A percentile compares a stretch with the other conserved stretches of the same genome.
Evolutionary conservation across 116 monocot genomes (phyloP).

Genomic region (Trichopus zeylanicus): DNA sequence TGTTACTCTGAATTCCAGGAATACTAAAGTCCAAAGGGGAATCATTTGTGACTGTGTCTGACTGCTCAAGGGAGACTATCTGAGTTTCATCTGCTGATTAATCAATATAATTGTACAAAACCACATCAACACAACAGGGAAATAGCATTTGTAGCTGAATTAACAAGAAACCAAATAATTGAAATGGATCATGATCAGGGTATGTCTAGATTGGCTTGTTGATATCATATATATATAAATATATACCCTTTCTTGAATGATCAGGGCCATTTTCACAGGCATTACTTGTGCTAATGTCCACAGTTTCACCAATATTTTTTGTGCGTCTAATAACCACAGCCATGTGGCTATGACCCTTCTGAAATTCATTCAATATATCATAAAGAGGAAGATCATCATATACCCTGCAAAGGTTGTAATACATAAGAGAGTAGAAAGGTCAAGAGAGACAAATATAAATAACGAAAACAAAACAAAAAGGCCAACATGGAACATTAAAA

Average conservation of each 20-base stretch:
- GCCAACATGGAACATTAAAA: too few relatives aligned
- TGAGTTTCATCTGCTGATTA: constrained; percentile 36
- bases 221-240: constrained; percentile 39
- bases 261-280: constrained; percentile 20
- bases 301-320: constrained; percentile 22
- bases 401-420: constrained; percentile 44
- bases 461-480: not conserved
- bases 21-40: constrained; percentile 22
- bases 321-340: constrained; percentile 77
- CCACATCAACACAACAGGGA: constrained; percentile 1
- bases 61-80: constrained; percentile 23
- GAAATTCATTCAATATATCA: constrained; percentile 95
- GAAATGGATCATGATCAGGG: too few relatives aligned
- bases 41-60: constrained; percentile 20
- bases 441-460: not conserved
- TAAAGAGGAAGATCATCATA: constrained; percentile 90
- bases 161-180: too few relatives aligned
- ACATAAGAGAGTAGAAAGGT: not conserved
- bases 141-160: not conserved
- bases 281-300: constrained; percentile 25
- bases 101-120: constrained; percentile 1
- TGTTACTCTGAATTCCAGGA: constrained; percentile 32
- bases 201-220: too few relatives aligned
- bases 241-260: constrained; percentile 13
- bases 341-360: constrained; percentile 99